These are phyloP conservation scores for Crithidia thermophila DNA, from an alignment of 208 protist species.

Conservation along the genomic window DNA sequence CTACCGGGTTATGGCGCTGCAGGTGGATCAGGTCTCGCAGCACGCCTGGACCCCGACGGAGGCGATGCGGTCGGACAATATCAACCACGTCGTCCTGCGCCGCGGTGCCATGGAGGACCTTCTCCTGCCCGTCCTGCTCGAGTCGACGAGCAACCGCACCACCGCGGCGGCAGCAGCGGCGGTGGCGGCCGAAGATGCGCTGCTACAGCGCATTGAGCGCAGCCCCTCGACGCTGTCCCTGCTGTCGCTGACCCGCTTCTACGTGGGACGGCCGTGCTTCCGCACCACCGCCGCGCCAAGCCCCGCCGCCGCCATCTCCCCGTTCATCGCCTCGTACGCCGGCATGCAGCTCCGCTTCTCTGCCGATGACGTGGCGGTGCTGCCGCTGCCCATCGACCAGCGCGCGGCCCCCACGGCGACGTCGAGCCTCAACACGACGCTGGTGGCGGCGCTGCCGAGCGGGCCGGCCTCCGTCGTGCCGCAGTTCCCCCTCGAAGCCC, in stretches of 20 bases:
- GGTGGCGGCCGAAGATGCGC: slow-evolving; percentile 18
- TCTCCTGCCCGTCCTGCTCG: slow-evolving; percentile 44
- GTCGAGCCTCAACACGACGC: slow-evolving; percentile 15
- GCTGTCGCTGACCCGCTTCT: slow-evolving; percentile 56
- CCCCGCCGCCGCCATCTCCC: slow-evolving; percentile 16
- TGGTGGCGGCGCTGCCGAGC: slow-evolving; percentile 46
- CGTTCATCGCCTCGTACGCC: slow-evolving; percentile 31
- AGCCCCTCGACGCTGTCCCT: slow-evolving; percentile 43
- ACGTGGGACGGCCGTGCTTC: slow-evolving; percentile 41
- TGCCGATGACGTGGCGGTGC: slow-evolving; percentile 7
- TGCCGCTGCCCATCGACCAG: slow-evolving; percentile 18
- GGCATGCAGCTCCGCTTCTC: slow-evolving; percentile 33
- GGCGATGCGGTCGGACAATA: slow-evolving; percentile 34
- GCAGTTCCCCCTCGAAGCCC: slow-evolving; percentile 42
- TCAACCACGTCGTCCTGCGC: slow-evolving; percentile 58
- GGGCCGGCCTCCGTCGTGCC: slow-evolving; percentile 1
- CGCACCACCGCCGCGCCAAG: not conserved
- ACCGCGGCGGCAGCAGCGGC: not conserved
- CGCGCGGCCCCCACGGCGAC: slow-evolving; percentile 2
- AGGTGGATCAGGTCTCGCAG: slow-evolving; percentile 44
- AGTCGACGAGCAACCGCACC: not conserved
- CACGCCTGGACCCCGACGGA: slow-evolving; percentile 38
- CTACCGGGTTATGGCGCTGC: slow-evolving; percentile 56
- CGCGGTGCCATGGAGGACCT: slow-evolving; percentile 46
- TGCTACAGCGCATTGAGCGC: slow-evolving; percentile 48